phyloP scores from a whole-genome alignment of 2,329 filamentous ascomycete species.

The Trichoderma breve region DNA sequence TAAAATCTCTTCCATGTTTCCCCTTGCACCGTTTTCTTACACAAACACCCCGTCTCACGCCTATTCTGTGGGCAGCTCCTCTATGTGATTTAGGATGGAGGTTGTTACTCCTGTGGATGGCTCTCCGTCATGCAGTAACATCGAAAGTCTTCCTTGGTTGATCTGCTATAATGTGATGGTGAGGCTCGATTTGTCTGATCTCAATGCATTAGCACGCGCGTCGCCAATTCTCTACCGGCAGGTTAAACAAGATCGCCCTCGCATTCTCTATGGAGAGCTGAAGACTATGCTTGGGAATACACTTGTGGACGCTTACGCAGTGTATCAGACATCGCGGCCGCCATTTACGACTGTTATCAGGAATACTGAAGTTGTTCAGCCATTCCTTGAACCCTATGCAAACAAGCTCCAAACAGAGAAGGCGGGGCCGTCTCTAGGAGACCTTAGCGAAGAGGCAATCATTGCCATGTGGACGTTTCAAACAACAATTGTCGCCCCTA shows the following conservation, averaged over 20 bases:
- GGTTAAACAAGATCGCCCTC: not conserved
- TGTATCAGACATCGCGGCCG: not conserved
- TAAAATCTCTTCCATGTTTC: not conserved
- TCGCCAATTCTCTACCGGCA: not conserved
- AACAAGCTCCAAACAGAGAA: not conserved
- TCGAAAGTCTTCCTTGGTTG: not conserved
- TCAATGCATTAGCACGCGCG: constrained; percentile 13
- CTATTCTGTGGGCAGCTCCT: no score
- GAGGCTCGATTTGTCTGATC: constrained; percentile 5
- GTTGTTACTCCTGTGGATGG: not conserved
- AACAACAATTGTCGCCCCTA: not conserved
- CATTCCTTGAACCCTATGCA: not conserved
- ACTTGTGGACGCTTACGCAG: not conserved
- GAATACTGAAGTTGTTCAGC: not conserved
- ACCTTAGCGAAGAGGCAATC: not conserved
- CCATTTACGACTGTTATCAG: not conserved
- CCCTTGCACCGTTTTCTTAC: not conserved
- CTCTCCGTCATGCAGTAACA: not conserved
- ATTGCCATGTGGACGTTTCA: not conserved
- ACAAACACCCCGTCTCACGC: not conserved
- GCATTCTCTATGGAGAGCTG: not conserved
- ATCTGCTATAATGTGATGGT: constrained; percentile 18
- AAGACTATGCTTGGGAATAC: not conserved
- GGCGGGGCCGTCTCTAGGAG: not conserved
- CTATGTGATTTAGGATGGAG: not conserved